These are phyloP conservation scores for Wickerhamomyces hampshirensis DNA, from an alignment of 805 yeast genomes.

Conservation along the genomic window DNA sequence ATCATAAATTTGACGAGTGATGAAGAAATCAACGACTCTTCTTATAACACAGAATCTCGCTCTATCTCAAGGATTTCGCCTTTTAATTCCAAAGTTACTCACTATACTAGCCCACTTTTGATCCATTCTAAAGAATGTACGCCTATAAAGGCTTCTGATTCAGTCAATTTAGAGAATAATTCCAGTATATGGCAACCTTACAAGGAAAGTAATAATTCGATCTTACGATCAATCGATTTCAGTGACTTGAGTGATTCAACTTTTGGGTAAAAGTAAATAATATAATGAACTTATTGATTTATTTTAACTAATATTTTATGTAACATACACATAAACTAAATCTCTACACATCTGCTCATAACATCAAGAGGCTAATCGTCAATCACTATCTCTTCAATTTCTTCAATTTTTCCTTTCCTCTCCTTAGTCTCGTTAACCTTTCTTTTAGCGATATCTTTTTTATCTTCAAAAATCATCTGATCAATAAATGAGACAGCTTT, in stretches of 20 bases:
- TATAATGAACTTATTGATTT: not conserved
- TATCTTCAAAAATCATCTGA: constrained; percentile 35
- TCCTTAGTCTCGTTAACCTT: no score
- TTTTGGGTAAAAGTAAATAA: no score
- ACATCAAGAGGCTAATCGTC: not conserved
- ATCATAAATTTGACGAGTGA: no score
- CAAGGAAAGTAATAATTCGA: not conserved
- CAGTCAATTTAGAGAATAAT: not conserved
- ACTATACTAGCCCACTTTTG: no score
- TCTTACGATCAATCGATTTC: not conserved
- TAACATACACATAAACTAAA: no score
- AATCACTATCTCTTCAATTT: not conserved
- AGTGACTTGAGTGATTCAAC: no score
- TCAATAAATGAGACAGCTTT: constrained; percentile 29
- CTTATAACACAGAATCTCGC: no score
- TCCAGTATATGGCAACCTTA: not conserved
- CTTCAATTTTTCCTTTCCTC: constrained; percentile 28
- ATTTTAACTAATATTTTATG: not conserved
- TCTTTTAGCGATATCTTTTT: constrained; percentile 35
- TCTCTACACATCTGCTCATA: not conserved
- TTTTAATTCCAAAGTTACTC: no score
- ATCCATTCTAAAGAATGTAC: no score
- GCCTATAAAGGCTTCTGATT: not conserved
- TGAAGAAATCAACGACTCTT: no score
- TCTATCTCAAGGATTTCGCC: no score